Percentiles rank a stretch among this genome's conserved stretches.
These are phyloP conservation scores for Trichocomaceae sp. DNA, from an alignment of 2,329 filamentous ascomycete species.

Conservation along the genomic window DNA sequence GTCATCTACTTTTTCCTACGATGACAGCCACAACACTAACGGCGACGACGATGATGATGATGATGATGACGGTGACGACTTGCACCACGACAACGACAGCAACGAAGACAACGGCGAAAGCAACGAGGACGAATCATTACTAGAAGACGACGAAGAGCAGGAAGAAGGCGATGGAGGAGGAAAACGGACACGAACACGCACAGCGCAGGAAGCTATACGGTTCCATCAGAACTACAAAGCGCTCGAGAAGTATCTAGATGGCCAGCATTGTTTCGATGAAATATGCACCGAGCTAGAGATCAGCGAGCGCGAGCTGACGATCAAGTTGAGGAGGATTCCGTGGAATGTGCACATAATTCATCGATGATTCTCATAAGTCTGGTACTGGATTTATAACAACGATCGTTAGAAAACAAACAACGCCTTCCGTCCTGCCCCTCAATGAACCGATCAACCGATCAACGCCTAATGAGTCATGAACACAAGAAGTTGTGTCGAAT, in stretches of 20 bases:
- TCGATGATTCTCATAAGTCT: constrained; percentile 26
- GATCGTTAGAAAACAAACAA: background rate
- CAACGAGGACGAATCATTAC: background rate
- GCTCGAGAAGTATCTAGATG: constrained; percentile 40
- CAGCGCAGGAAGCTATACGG: constrained; percentile 5
- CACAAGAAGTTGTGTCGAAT: background rate
- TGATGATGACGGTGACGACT: background rate
- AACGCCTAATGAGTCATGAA: background rate
- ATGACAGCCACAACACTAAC: background rate
- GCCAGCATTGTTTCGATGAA: constrained; percentile 45
- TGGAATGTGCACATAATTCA: constrained; percentile 43
- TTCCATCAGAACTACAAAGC: constrained; percentile 26
- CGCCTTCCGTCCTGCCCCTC: background rate
- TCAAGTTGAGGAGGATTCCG: constrained; percentile 36
- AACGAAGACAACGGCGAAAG: background rate
- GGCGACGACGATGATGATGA: background rate
- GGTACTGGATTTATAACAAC: background rate
- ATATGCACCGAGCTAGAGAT: constrained; percentile 46
- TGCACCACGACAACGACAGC: background rate
- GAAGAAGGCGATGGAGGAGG: constrained; percentile 22
- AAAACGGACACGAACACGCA: constrained; percentile 14
- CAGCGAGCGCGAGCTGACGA: constrained; percentile 41
- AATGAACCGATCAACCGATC: background rate
- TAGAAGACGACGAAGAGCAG: constrained; percentile 9
- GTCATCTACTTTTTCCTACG: background rate